Percentiles rank a stretch among this genome's conserved stretches.
Conservation (phyloP, 257 asterid genomes). For the Leonotis leonurus region DNA sequence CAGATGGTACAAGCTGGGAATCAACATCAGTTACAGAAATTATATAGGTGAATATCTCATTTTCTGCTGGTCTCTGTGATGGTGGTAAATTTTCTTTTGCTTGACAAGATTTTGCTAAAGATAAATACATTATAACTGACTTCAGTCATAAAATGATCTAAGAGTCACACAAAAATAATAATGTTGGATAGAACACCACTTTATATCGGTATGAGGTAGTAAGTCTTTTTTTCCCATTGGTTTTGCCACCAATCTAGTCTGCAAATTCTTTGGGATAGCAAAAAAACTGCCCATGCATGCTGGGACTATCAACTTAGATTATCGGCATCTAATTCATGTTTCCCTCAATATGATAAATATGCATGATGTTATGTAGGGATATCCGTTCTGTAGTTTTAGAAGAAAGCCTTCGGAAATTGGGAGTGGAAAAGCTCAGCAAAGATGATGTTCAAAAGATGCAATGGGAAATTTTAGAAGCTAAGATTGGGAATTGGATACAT, state of each 20-base stretch:
- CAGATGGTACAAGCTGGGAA: constrained; percentile 97
- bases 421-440: constrained; percentile 97
- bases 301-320: neutral
- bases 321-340: neutral
- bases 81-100: neutral
- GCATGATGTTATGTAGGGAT: constrained; percentile 43
- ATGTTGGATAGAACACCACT: neutral
- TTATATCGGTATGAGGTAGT: neutral
- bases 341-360: constrained; percentile 6
- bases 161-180: neutral
- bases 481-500: constrained; percentile 99
- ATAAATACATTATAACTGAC: neutral
- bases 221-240: neutral
- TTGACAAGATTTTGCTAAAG: neutral
- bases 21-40: constrained; percentile 71
- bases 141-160: constrained; percentile 2
- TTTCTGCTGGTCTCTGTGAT: constrained; percentile 2
- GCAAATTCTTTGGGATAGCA: neutral
- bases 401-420: constrained; percentile 93
- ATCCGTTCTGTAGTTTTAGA: constrained; percentile 85
- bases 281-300: neutral
- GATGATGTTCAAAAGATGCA: constrained; percentile 99
- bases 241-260: neutral
- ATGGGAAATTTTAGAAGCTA: constrained; percentile 98
- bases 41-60: constrained; percentile 56